These are phyloP conservation scores for Scleroderma citrinum DNA, from an alignment of 768 basidiomycete species.

Conservation along the genomic window DNA sequence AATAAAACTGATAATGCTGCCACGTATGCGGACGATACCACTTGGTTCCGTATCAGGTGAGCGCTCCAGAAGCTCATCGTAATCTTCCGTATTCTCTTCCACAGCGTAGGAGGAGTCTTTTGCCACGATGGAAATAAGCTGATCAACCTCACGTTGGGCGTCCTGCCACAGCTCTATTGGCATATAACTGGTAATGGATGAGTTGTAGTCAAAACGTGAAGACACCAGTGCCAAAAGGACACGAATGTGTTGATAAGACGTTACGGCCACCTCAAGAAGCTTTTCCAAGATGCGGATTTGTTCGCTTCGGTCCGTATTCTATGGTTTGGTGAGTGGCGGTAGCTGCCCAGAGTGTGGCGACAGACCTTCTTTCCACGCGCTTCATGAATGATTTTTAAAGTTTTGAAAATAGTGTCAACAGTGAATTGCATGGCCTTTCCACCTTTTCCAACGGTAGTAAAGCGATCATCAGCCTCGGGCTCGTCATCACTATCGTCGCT, in stretches of 20 bases:
- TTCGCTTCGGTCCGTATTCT: conserved; percentile 96
- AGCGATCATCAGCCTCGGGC: conserved; percentile 50
- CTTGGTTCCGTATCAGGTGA: conserved; percentile 63
- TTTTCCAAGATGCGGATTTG: conserved; percentile 90
- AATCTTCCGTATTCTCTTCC: conserved; percentile 83
- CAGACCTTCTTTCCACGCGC: conserved; percentile 92
- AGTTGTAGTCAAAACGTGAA: conserved; percentile 95
- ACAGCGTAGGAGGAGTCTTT: conserved; percentile 72
- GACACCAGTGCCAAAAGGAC: conserved; percentile 92
- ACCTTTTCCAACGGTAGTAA: conserved; percentile 87
- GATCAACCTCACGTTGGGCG: conserved; percentile 84
- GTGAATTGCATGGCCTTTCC: conserved; percentile 81
- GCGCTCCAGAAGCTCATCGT: conserved; percentile 86
- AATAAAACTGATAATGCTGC: conserved; percentile 93
- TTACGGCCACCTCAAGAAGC: conserved; percentile 77
- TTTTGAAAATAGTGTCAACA: conserved; percentile 86
- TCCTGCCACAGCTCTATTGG: conserved; percentile 87
- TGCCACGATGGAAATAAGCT: conserved; percentile 75
- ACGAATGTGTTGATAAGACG: conserved; percentile 89
- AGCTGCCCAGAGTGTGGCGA: neutral
- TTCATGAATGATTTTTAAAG: conserved; percentile 85
- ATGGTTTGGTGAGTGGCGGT: conserved; percentile 3
- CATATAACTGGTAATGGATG: conserved; percentile 81
- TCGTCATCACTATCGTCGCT: conserved; percentile 41
- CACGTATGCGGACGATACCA: conserved; percentile 81